These are phyloP conservation scores for Fusarium sacchari DNA, from an alignment of 2,329 filamentous ascomycete species.

Conservation along the genomic window DNA sequence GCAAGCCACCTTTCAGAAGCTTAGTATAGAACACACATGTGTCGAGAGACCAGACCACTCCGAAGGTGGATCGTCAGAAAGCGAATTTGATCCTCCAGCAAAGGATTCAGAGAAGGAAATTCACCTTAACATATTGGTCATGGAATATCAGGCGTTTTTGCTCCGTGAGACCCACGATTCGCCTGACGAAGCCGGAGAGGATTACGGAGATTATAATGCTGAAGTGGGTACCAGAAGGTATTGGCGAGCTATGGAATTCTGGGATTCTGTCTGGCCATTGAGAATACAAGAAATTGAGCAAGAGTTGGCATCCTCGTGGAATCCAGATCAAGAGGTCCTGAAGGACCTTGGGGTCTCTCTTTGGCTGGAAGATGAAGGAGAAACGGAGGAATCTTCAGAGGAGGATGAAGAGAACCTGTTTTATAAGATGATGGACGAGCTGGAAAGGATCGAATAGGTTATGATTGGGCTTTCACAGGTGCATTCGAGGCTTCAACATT, in stretches of 20 bases:
- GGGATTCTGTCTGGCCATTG: not conserved
- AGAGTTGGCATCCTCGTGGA: not conserved
- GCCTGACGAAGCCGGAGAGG: rapidly evolving
- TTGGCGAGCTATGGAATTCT: not conserved
- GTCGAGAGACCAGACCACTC: no score
- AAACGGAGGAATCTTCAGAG: no score
- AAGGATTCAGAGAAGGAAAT: not conserved
- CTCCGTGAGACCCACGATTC: rapidly evolving
- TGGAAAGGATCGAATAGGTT: not conserved
- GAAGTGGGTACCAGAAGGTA: not conserved
- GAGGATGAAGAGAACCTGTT: not conserved
- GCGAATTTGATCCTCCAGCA: rapidly evolving
- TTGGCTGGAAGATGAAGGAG: not conserved
- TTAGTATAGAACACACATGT: not conserved
- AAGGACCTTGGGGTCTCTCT: not conserved
- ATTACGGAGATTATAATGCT: rapidly evolving
- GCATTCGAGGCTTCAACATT: not conserved
- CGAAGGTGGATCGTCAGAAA: not conserved
- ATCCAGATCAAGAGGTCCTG: not conserved
- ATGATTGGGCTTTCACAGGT: not conserved
- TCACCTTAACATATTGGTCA: not conserved
- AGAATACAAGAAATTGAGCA: not conserved
- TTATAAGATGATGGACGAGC: not conserved
- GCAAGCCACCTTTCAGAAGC: not conserved
- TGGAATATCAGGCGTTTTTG: not conserved